These are phyloP conservation scores for Cronartium ribicola DNA, from an alignment of 1,284 basidiomycete genomes.

Conservation along the genomic window DNA sequence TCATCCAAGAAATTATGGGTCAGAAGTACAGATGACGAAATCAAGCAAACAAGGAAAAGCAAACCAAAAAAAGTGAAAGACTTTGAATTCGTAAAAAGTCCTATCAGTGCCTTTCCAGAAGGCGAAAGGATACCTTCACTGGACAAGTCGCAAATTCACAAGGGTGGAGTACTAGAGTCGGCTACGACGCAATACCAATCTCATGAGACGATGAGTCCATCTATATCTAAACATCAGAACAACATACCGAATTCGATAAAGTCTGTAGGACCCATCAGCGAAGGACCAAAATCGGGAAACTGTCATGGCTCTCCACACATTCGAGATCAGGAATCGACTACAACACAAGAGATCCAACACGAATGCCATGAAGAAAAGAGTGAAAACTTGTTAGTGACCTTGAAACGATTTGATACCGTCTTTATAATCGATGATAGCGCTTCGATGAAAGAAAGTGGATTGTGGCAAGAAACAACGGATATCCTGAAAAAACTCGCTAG, in stretches of 20 bases:
- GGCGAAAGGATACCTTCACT: too few relatives aligned
- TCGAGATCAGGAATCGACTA: too few relatives aligned
- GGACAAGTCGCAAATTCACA: too few relatives aligned
- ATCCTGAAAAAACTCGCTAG: not conserved
- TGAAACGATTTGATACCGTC: not conserved
- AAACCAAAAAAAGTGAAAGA: not conserved
- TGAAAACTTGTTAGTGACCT: not conserved
- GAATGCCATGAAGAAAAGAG: not conserved
- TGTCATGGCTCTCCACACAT: too few relatives aligned
- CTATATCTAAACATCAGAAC: too few relatives aligned
- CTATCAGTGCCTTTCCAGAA: not conserved
- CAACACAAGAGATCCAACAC: too few relatives aligned
- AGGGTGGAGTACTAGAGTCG: too few relatives aligned
- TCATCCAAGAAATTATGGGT: not conserved
- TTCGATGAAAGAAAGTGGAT: not conserved
- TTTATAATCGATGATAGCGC: conserved; percentile 10
- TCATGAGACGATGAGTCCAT: too few relatives aligned
- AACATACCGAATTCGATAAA: too few relatives aligned
- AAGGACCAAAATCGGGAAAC: too few relatives aligned
- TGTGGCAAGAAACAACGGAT: not conserved
- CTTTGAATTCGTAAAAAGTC: not conserved
- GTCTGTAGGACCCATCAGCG: too few relatives aligned
- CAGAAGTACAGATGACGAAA: not conserved
- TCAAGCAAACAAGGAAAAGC: not conserved
- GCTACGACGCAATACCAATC: too few relatives aligned